Base-by-base conservation (phyloP, 106 monocot genomes). In the Dendrobium catenatum region DNA sequence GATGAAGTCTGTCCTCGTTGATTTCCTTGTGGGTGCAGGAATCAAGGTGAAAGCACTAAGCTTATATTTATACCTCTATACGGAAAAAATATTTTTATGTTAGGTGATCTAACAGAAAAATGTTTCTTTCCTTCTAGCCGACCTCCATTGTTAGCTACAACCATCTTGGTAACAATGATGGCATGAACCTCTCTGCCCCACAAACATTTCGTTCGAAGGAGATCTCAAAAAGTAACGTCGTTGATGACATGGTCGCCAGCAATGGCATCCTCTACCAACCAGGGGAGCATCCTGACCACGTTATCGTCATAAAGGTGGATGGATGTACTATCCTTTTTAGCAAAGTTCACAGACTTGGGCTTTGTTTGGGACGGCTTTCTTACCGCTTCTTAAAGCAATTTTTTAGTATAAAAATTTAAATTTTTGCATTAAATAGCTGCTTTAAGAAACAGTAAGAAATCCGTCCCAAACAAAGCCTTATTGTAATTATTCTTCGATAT, bases 141-240 rank as follows among this genome's bases (percentile, higher is more conserved):
- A 95, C 95, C 31, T 99, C 98, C 2, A 99, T 99, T 73, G 95
- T 99, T 16, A 99, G 98, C 88, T 99, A 99, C 88, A 99, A 99
- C 79, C 98, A 99, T 84, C 85, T 99, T 9, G 98, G 98, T 15
- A 99, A 99, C 88, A 99, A 99, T 73, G 98, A 99, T 75, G 95
- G 95, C 26, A 93, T 99, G 98, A 99, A 99, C 79, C 95, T 99
- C 15, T 99, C 95, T 0, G 98, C 98, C 3, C 95, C 95, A 2
- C 98, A 95, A 86, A 99, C 98, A 9, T 95, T 99, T 84, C 79
- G 93, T 5, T 99, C 98, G 15, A 99, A 99, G 79, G 98, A 99
- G 89, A 99, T 99, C 70, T 99, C 98, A 1, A 99, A 99, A 82
- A 99, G 95, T 82, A 99, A 99, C 55, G 98, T 99, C 8, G 98